Percentiles rank a stretch among this genome's conserved stretches.
phyloP scores from a whole-genome alignment of 2,329 filamentous ascomycete genomes.

The Pyrenochaeta sp. region DNA sequence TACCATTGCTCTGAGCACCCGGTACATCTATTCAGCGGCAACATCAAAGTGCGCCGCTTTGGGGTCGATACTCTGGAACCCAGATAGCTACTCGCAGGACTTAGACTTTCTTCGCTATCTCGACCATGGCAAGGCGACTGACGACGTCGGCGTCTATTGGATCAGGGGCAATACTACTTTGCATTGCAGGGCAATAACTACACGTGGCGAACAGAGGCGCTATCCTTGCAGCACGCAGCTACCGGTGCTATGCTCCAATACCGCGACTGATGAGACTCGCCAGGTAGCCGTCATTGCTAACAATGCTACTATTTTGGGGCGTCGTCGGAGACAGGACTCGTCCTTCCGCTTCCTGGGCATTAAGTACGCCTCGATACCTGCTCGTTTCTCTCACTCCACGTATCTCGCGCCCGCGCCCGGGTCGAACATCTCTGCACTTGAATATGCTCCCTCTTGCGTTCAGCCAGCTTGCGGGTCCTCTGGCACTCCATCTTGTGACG shows the following conservation, averaged over 20 bases:
- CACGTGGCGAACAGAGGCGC: slow-evolving; percentile 19
- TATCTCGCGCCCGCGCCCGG: slow-evolving; percentile 41
- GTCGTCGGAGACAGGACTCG: slow-evolving; percentile 52
- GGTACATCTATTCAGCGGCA: slow-evolving; percentile 13
- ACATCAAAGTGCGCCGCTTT: slow-evolving; percentile 29
- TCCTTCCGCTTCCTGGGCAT: slow-evolving; percentile 63
- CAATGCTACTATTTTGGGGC: slow-evolving; percentile 42
- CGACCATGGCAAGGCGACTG: slow-evolving; percentile 18
- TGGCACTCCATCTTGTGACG: slow-evolving; percentile 33
- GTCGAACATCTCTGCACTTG: slow-evolving; percentile 46
- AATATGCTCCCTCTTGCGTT: slow-evolving; percentile 51
- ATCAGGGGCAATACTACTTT: slow-evolving; percentile 14
- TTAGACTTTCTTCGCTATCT: slow-evolving; percentile 30
- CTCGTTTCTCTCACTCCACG: slow-evolving; percentile 57
- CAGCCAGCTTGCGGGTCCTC: slow-evolving; percentile 43
- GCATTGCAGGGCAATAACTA: slow-evolving; percentile 31
- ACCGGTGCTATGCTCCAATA: slow-evolving; percentile 37
- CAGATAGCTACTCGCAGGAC: slow-evolving; percentile 12
- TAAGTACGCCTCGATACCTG: slow-evolving; percentile 56
- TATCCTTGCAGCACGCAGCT: slow-evolving; percentile 27
- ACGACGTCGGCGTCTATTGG: slow-evolving; percentile 28
- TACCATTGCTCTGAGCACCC: slow-evolving; percentile 25
- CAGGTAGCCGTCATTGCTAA: slow-evolving; percentile 27
- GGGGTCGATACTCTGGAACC: slow-evolving; percentile 29
- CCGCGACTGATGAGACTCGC: slow-evolving; percentile 22